Evolutionary conservation across 1,284 basidiomycete genomes (phyloP).

Genomic region (Cryptococcus hybrid): DNA sequence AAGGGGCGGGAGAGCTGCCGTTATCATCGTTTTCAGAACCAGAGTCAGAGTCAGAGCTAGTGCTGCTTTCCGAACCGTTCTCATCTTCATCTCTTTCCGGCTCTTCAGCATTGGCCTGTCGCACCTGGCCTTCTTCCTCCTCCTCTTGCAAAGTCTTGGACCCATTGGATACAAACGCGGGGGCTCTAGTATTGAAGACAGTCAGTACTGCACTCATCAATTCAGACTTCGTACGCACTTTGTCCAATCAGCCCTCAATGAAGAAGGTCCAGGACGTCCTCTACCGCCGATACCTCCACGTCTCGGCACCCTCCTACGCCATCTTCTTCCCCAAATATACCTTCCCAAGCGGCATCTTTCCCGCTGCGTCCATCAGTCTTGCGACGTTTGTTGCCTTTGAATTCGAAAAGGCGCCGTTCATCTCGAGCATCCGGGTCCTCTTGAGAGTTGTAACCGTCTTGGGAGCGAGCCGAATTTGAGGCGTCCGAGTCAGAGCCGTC

Average conservation of each 20-base stretch:
- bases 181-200: slow-evolving; percentile 53
- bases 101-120: slow-evolving; percentile 5
- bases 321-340: slow-evolving; percentile 75
- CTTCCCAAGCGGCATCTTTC: slow-evolving; percentile 77
- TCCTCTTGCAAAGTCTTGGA: neutral
- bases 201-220: neutral
- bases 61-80: slow-evolving; percentile 28
- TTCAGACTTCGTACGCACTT: slow-evolving; percentile 52
- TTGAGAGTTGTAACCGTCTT: slow-evolving; percentile 54
- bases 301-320: slow-evolving; percentile 37
- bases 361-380: slow-evolving; percentile 61
- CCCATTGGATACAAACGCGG: slow-evolving; percentile 57
- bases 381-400: slow-evolving; percentile 63
- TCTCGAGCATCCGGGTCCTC: slow-evolving; percentile 67
- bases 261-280: neutral
- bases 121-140: neutral
- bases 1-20: slow-evolving; percentile 13
- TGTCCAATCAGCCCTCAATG: slow-evolving; percentile 58
- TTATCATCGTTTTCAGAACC: slow-evolving; percentile 44
- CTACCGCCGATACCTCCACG: no score
- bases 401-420: slow-evolving; percentile 73
- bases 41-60: neutral
- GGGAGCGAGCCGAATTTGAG: slow-evolving; percentile 53
- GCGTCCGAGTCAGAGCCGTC: slow-evolving; percentile 67
- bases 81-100: slow-evolving; percentile 11